Percentiles rank a stretch among this genome's conserved stretches.
These are phyloP conservation scores for Penicillium lagena DNA, from an alignment of 495 filamentous ascomycete genomes.

Conservation along the genomic window DNA sequence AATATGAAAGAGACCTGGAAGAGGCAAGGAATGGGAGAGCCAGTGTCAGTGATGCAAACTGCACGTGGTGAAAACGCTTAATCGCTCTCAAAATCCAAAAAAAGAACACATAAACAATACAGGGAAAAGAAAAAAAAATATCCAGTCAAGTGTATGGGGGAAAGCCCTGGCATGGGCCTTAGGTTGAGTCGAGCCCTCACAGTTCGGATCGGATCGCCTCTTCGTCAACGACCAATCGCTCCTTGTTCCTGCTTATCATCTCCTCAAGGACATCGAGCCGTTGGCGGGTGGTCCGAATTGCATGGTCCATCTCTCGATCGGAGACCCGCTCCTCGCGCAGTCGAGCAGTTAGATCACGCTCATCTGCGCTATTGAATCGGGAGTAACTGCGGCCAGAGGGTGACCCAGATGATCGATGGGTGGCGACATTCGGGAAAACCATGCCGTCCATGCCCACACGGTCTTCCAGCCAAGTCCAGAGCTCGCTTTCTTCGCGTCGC, in stretches of 20 bases:
- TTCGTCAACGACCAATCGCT: slow-evolving; percentile 3
- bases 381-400: slow-evolving; percentile 13
- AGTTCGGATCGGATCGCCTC: slow-evolving; percentile 13
- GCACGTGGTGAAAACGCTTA: no score
- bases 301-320: slow-evolving; percentile 74
- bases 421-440: slow-evolving; percentile 26
- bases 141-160: neutral
- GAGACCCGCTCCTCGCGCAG: slow-evolving; percentile 67
- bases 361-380: slow-evolving; percentile 18
- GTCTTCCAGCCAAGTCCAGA: slow-evolving; percentile 97
- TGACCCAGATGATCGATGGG: slow-evolving; percentile 17
- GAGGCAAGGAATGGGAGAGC: no score
- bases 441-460: slow-evolving; percentile 70
- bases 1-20: no score
- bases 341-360: slow-evolving; percentile 34
- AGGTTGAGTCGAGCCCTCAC: neutral
- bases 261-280: slow-evolving; percentile 67
- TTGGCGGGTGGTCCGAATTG: slow-evolving; percentile 80
- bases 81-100: no score
- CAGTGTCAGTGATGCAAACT: no score
- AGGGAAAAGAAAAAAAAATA: neutral
- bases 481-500: slow-evolving; percentile 78
- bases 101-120: neutral
- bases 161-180: no score
- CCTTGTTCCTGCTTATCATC: slow-evolving; percentile 56